Evolutionary conservation across 805 yeast species (phyloP).

Genomic region (Metschnikowia baotianmanensis): DNA sequence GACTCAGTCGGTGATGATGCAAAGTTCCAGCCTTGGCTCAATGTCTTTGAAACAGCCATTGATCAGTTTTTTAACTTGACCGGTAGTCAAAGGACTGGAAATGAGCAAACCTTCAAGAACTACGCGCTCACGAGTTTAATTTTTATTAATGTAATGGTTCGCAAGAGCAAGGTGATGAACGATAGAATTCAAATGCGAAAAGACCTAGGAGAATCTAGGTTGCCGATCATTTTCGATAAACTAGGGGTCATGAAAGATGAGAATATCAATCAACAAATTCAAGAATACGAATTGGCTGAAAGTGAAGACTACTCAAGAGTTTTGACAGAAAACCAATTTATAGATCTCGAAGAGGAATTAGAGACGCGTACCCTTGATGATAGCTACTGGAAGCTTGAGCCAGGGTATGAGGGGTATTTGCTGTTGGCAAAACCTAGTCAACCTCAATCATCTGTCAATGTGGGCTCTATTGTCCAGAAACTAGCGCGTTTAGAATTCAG

Average conservation of each 20-base stretch:
- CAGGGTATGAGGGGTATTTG: conserved; percentile 5
- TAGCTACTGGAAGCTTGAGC: conserved; percentile 15
- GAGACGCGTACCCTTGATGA: conserved; percentile 16
- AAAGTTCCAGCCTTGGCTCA: conserved; percentile 42
- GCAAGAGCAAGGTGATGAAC: conserved; percentile 26
- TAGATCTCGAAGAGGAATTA: conserved; percentile 9
- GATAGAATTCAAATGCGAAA: conserved; percentile 31
- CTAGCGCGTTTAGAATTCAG: conserved; percentile 26
- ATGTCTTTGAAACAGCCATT: conserved; percentile 34
- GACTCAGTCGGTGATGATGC: conserved; percentile 35
- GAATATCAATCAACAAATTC: conserved; percentile 36
- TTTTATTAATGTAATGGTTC: conserved; percentile 33
- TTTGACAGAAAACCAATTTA: conserved; percentile 10
- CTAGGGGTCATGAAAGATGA: conserved; percentile 29
- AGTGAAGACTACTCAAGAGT: conserved; percentile 38
- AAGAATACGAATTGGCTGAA: conserved; percentile 36
- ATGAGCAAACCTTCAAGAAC: conserved; percentile 26
- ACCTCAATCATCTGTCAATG: conserved; percentile 9
- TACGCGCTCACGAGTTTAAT: conserved; percentile 38
- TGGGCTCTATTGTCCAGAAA: conserved; percentile 28
- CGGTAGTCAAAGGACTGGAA: conserved; percentile 11
- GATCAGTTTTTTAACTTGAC: conserved; percentile 27
- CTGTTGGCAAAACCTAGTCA: neutral
- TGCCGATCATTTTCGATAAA: conserved; percentile 36
- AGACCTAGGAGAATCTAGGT: conserved; percentile 36